Evolutionary conservation across 257 asterid species (phyloP).

Genomic region (Solanum dulcamara): DNA sequence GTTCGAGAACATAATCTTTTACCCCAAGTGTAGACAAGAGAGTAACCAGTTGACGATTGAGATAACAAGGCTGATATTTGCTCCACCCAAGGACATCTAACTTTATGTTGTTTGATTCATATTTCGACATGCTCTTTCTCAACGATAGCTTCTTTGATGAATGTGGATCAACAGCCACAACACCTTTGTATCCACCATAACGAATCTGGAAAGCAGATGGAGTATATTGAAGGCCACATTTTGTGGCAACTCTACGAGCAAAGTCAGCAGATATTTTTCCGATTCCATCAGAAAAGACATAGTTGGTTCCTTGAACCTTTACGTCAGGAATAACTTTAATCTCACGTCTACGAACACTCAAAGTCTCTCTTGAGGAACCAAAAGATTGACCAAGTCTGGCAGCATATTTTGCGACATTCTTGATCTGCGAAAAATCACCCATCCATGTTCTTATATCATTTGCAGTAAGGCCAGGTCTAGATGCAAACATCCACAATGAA

Average conservation of each 20-base stretch:
- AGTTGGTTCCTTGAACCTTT: conserved; percentile 12
- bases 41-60: conserved; percentile 76
- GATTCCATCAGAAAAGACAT: conserved; percentile 78
- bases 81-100: conserved; percentile 74
- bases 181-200: conserved; percentile 87
- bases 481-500: conserved; percentile 91
- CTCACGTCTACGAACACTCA: conserved; percentile 39
- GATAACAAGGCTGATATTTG: conserved; percentile 75
- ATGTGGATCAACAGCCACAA: conserved; percentile 63
- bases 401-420: conserved; percentile 86
- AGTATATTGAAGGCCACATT: conserved; percentile 43
- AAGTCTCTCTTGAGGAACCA: conserved; percentile 74
- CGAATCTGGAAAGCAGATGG: conserved; percentile 93
- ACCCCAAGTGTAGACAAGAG: conserved; percentile 81
- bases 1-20: conserved; percentile 38
- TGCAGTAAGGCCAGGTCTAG: conserved; percentile 30
- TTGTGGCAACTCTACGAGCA: conserved; percentile 51
- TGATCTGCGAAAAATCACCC: conserved; percentile 65
- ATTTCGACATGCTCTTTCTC: conserved; percentile 75
- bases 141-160: conserved; percentile 47
- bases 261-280: conserved; percentile 74
- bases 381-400: conserved; percentile 98
- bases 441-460: conserved; percentile 63
- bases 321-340: conserved; percentile 43
- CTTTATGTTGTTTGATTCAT: conserved; percentile 45